A percentile compares a stretch with the other conserved stretches of the same genome.
Conservation (phyloP, 2,329 filamentous ascomycete genomes). For the Chrysoporthe deuterocubensis region DNA sequence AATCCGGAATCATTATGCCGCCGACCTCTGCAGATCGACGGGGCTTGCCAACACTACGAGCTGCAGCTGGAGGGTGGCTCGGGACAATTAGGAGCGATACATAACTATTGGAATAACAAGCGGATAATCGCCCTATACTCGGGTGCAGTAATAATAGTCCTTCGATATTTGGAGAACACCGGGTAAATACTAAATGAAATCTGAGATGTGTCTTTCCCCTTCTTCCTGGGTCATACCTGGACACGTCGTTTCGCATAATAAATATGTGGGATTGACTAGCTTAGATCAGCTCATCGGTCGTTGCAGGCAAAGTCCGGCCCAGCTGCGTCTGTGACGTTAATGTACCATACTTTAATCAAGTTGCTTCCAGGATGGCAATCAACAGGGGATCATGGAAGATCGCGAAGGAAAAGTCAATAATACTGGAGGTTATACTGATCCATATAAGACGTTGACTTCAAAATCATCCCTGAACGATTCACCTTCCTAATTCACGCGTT, state of each 20-base stretch:
- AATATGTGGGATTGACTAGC: too few relatives aligned
- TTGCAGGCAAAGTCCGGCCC: too few relatives aligned
- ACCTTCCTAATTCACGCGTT: too few relatives aligned
- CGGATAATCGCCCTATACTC: background rate
- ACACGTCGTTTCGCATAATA: too few relatives aligned
- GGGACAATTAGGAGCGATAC: background rate
- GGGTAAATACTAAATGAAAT: background rate
- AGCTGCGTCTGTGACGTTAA: too few relatives aligned
- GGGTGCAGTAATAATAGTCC: background rate
- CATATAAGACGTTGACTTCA: constrained; percentile 12
- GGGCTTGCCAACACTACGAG: background rate
- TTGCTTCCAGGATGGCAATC: constrained; percentile 3
- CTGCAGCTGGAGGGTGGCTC: background rate
- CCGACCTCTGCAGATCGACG: background rate
- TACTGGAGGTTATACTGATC: too few relatives aligned
- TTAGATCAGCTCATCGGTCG: too few relatives aligned
- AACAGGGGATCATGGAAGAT: too few relatives aligned
- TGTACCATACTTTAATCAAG: too few relatives aligned
- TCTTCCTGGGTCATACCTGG: background rate
- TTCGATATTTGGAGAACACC: background rate
- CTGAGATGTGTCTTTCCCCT: background rate
- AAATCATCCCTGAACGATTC: too few relatives aligned
- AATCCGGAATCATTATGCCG: background rate
- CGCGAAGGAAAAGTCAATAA: too few relatives aligned
- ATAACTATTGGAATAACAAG: background rate